Evolutionary conservation across 208 protist species (phyloP).

Genomic region (Trichomonas gallinae): DNA sequence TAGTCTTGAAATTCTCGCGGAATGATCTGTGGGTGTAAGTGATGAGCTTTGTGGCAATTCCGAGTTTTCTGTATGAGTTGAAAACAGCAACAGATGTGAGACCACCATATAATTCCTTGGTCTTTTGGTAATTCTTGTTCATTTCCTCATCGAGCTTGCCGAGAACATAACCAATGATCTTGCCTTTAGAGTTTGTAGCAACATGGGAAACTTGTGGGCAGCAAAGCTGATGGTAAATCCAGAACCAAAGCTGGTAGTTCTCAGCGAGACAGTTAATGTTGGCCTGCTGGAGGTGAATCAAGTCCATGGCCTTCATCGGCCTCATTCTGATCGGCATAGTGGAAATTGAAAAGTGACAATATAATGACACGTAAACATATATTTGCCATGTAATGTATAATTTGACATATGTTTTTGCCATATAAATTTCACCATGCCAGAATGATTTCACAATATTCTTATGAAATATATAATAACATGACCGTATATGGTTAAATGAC

Average conservation of each 20-base stretch:
- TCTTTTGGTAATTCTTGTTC: not conserved
- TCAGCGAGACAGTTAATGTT: not conserved
- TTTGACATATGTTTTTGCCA: too few species aligned
- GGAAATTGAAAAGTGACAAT: too few species aligned
- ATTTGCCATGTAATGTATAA: too few species aligned
- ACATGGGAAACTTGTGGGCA: not conserved
- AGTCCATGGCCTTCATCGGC: not conserved
- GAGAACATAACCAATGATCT: slow-evolving; percentile 1
- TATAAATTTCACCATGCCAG: too few species aligned
- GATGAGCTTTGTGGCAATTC: not conserved
- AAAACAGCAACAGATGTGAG: slow-evolving; percentile 2
- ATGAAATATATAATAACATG: too few species aligned
- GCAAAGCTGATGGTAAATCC: not conserved
- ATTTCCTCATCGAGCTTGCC: not conserved
- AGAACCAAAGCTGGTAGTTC: slow-evolving; percentile 12
- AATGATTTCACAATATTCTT: too few species aligned
- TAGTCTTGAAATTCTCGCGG: not conserved
- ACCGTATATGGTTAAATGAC: too few species aligned
- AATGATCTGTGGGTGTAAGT: not conserved
- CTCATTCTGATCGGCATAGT: not conserved
- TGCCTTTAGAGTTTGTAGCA: not conserved
- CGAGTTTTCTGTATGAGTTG: not conserved
- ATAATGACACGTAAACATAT: too few species aligned
- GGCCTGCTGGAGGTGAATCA: not conserved
- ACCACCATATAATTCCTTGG: not conserved